Evolutionary conservation across 2,329 filamentous ascomycete genomes (phyloP).

Genomic region (Aureobasidium vineae): DNA sequence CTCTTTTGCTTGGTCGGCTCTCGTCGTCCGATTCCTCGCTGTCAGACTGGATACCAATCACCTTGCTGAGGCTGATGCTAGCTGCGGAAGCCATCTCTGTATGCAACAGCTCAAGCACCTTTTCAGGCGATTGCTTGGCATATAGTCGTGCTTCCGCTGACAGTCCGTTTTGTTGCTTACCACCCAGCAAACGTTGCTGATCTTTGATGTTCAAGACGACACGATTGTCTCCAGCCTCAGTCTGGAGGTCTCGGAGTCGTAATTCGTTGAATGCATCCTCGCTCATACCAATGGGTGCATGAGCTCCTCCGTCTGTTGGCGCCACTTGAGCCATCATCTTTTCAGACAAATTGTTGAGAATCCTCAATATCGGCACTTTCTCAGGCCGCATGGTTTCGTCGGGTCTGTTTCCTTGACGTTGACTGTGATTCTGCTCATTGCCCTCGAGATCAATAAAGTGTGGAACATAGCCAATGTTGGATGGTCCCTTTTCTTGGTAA

Average conservation of each 20-base stretch:
- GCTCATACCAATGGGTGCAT: conserved; percentile 64
- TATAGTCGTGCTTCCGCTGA: conserved; percentile 57
- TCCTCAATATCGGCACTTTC: conserved; percentile 84
- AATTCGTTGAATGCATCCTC: conserved; percentile 73
- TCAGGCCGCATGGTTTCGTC: conserved; percentile 87
- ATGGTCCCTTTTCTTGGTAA: conserved; percentile 55
- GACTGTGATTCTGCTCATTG: conserved; percentile 93
- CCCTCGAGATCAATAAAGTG: conserved; percentile 89
- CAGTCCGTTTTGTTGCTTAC: conserved; percentile 41
- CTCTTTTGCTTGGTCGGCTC: conserved; percentile 45
- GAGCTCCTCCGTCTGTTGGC: conserved; percentile 69
- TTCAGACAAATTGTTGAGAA: conserved; percentile 85
- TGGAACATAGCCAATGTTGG: conserved; percentile 66
- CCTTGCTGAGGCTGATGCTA: conserved; percentile 54
- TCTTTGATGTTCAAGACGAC: conserved; percentile 86
- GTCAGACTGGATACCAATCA: conserved; percentile 68
- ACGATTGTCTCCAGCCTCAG: conserved; percentile 68
- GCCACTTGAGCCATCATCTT: conserved; percentile 89
- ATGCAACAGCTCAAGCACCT: conserved; percentile 65
- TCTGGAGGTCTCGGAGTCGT: conserved; percentile 74
- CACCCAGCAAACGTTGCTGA: conserved; percentile 76
- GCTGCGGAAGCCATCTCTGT: conserved; percentile 53
- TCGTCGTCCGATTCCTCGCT: conserved; percentile 56
- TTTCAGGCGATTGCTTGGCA: conserved; percentile 65
- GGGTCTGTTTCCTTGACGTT: conserved; percentile 79